phyloP scores from a whole-genome alignment of 2,329 filamentous ascomycete species.

The Aspergillus unguis region DNA sequence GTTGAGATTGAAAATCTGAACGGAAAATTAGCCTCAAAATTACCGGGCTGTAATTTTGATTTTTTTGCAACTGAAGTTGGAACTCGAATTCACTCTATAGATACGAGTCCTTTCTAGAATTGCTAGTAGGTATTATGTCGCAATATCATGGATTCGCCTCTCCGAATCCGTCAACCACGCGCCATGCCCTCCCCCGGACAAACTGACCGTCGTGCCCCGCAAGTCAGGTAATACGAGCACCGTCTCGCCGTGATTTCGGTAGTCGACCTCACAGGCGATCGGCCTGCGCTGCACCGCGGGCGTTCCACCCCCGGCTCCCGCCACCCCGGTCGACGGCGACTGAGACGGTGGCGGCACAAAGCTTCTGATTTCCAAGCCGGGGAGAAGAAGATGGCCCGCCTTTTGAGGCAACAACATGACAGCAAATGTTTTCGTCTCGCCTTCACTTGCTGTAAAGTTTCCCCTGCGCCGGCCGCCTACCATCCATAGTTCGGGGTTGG shows the following conservation, averaged over 20 bases:
- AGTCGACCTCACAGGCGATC: slow-evolving; percentile 72
- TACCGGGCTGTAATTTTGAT: slow-evolving; percentile 7
- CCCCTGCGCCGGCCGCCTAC: slow-evolving; percentile 77
- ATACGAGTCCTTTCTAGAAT: background rate
- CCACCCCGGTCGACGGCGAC: slow-evolving; percentile 17
- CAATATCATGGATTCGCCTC: slow-evolving; percentile 22
- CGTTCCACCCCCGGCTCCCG: slow-evolving; percentile 7
- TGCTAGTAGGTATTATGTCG: background rate
- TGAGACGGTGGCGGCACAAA: slow-evolving; percentile 48
- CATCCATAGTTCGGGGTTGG: slow-evolving; percentile 74
- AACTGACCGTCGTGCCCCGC: slow-evolving; percentile 66
- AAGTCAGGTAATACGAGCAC: slow-evolving; percentile 71
- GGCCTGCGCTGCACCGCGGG: slow-evolving; percentile 26
- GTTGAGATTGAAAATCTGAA: slow-evolving; percentile 16
- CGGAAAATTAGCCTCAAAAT: slow-evolving; percentile 4
- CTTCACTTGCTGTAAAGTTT: slow-evolving; percentile 60
- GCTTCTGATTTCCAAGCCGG: slow-evolving; percentile 70
- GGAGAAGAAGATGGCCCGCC: slow-evolving; percentile 73
- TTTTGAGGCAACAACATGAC: slow-evolving; percentile 77
- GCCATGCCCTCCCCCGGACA: slow-evolving; percentile 57
- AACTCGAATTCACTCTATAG: background rate
- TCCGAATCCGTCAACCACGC: slow-evolving; percentile 66
- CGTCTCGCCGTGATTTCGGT: slow-evolving; percentile 71
- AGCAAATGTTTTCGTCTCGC: slow-evolving; percentile 54
- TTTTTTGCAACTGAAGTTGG: background rate